These are phyloP conservation scores for Musa beccarii DNA, from an alignment of 176 grass and related monocot genomes.

Conservation along the genomic window DNA sequence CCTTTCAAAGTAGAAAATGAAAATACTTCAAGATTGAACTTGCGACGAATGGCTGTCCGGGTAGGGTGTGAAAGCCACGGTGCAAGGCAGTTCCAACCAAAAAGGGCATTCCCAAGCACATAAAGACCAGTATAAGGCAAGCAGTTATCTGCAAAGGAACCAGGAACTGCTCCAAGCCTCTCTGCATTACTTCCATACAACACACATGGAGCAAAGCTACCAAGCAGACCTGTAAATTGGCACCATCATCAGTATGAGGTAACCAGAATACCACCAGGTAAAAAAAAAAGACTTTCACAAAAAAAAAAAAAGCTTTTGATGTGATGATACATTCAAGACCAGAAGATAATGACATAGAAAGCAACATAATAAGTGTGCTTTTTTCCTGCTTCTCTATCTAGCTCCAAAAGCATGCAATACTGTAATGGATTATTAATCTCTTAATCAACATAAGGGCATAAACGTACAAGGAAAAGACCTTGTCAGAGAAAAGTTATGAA, in stretches of 20 bases:
- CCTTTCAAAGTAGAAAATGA: background rate
- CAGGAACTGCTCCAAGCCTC: constrained; percentile 46
- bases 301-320: background rate
- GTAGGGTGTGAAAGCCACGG: constrained; percentile 65
- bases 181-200: constrained; percentile 81
- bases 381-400: too few relatives aligned
- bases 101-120: constrained; percentile 64
- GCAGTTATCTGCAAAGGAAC: constrained; percentile 72
- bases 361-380: too few relatives aligned
- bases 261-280: background rate
- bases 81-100: constrained; percentile 84
- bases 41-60: constrained; percentile 69
- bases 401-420: too few relatives aligned
- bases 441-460: too few relatives aligned
- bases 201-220: constrained; percentile 67
- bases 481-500: too few relatives aligned
- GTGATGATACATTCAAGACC: background rate
- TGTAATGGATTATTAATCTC: too few relatives aligned
- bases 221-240: constrained; percentile 63
- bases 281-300: background rate
- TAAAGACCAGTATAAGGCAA: constrained; percentile 81
- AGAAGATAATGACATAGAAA: too few relatives aligned
- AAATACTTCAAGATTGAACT: constrained; percentile 77
- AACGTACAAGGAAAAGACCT: too few relatives aligned
- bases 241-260: background rate